Base-by-base conservation (phyloP, 2,329 filamentous ascomycete species). In the Beauveria australis region DNA sequence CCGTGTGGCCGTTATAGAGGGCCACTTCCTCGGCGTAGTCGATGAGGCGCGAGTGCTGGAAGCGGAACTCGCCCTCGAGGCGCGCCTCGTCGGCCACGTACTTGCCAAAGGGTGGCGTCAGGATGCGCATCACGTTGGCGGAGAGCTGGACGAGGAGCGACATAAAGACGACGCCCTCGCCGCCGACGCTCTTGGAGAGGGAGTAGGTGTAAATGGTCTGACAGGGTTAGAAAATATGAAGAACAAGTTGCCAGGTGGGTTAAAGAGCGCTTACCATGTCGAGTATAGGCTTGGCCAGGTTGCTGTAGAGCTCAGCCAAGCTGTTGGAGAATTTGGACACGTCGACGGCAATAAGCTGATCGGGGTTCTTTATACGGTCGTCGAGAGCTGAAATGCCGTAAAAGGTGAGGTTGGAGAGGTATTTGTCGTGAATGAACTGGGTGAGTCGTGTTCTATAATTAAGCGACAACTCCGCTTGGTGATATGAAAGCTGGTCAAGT, bases 281-380 rank as follows among this genome's bases (percentile, higher is more conserved):
- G 22, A 99, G 79, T 4, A 96, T 80, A 0, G 94, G 94, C 73
- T 99, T 99, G 2, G 94, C 94, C 43, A 99, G 78, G 71, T 97
- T 97, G 64, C 92, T 96, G 74, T 99, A 99, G 7, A 99, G 78
- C 73, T 97, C 93, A 1, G 94, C 93, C 63, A 97, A 76, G 67
- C 91, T 96, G 73, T 96, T 96, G 28, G 92, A 94, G 77, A 99
- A 99, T 68, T 94, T 93, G 63, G 92, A 89, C 10, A 99, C 91
- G 72, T 99, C 94, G 30, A 97, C 93, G 0, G 93, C 94, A 67
- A 99, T 96, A 48, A 99, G 83, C 75, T 99, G 94, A 71, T 99
- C 94, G 3, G 94, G 91, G 70, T 99, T 99, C 79, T 97, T 96
- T 81, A 99, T 96, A 71, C 94, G 86, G 72, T 99, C 94, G 69